Evolutionary conservation across 2,329 filamentous ascomycete genomes (phyloP), one percentile per base, ranked within the genome.

Genomic region (Calonectria crousiana): DNA sequence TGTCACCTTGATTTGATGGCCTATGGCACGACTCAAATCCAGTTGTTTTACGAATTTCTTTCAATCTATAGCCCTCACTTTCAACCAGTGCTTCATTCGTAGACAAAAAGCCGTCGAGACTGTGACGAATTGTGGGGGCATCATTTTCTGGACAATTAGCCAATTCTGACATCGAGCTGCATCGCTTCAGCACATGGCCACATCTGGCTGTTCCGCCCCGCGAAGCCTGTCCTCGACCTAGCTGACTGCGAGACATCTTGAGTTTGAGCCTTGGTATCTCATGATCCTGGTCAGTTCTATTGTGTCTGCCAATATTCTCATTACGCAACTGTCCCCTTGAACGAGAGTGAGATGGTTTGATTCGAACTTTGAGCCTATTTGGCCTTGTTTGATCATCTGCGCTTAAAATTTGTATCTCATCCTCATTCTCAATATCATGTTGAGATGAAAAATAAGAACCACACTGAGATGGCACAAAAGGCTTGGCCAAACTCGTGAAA

Each of bases 1-100:
- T 82, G 53, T 84, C 83, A 68, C 85, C 84, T 51, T 83, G 84
- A 32, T 85, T 82, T 16, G 83, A 84, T 28, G 77, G 64, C 47
- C 77, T 77, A 9, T 76, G 73, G 2, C 79, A 80, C 44, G 66
- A 71, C 20, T 77, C 69, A n/a, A 38, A 51, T 16, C 47, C 62
- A 52, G 58, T 66, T 52, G 62, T 71, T 68, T 76, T 73, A 34
- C 77, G 64, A 53, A 74, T 75, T 20, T 58, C 71, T 51, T 70
- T 72, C 51, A 71, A 34, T 20, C 36, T 70, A 41, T 70, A 65
- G 4, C 69, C 41, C 9, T 47, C 71, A 36, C 60, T 32, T 30
- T 73, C 71, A 36, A 69, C 13, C n/a, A 62, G 62, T 14, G 66
- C 49, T n/a, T 78, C 23, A 34, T 71, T 69, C 28, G 72, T 49